Percentiles rank a stretch among this genome's conserved stretches.
Conservation (phyloP, 257 asterid genomes). For the Linaria vulgaris region DNA sequence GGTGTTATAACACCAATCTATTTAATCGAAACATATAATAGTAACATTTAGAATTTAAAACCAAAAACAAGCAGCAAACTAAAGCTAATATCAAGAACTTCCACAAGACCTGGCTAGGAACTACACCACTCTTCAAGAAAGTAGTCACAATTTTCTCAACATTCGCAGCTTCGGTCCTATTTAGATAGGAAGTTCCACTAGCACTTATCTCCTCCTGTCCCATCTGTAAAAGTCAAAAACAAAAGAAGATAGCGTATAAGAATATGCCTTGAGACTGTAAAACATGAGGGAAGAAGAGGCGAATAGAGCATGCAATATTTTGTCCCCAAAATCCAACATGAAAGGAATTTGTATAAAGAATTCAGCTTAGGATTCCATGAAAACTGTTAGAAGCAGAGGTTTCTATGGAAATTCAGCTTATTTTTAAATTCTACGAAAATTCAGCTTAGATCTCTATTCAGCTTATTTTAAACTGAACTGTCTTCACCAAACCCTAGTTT, state of each 20-base stretch:
- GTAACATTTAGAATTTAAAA: constrained; percentile 16
- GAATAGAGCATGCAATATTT: constrained; percentile 12
- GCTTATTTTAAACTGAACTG: too few relatives aligned
- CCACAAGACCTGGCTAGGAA: constrained; percentile 81
- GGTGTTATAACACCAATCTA: constrained; percentile 99
- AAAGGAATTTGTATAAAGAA: not conserved
- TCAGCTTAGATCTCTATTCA: too few relatives aligned
- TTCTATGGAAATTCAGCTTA: too few relatives aligned
- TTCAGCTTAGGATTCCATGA: constrained; percentile 5
- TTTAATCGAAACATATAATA: constrained; percentile 15
- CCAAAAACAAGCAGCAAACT: constrained; percentile 17
- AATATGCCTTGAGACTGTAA: constrained; percentile 18
- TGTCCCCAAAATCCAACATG: constrained; percentile 14
- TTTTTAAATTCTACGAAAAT: too few relatives aligned
- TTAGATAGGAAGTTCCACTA: constrained; percentile 93
- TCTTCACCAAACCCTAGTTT: too few relatives aligned
- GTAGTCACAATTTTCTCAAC: constrained; percentile 97
- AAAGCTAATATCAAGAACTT: constrained; percentile 17
- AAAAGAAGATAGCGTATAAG: constrained; percentile 11
- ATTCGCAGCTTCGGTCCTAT: constrained; percentile 96
- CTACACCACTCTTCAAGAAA: constrained; percentile 94
- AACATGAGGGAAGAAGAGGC: constrained; percentile 4
- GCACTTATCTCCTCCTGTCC: constrained; percentile 99
- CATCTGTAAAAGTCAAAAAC: constrained; percentile 54
- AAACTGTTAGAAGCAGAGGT: too few relatives aligned